Evolutionary conservation across 2,329 filamentous ascomycete genomes (phyloP), one percentile per base, ranked within the genome.

Genomic region (Claviceps sp.): DNA sequence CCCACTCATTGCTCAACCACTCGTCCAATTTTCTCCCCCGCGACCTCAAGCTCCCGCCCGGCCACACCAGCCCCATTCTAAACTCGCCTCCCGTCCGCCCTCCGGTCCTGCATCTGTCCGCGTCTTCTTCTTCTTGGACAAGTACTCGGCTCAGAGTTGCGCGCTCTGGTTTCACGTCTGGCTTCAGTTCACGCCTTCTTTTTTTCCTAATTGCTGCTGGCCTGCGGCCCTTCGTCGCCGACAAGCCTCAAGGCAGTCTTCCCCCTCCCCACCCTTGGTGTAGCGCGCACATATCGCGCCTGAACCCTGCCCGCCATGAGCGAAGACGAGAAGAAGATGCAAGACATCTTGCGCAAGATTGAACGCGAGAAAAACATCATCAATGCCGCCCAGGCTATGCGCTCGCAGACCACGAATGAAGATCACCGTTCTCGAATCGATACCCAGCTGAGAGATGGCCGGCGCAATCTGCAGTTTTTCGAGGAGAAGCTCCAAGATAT

Each of bases 341-440:
- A 82, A 71, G 86, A 88, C 69, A 89, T 98, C 72, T 82, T 86
- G 73, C 86, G 84, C 75, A 97, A 98, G 85, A 97, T 98, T 70
- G 88, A 96, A 76, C 84, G 91, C 68, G 93, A 98, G 72, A 91
- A 90, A 77, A 86, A 85, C 62, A 83, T 97, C 64, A 93, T 98
- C 76, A 86, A 86, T 69, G 91, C 88, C 62, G 91, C 91, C 60
- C 93, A 88, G 71, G 82, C 86, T 61, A 95, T 98, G 90, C 86
- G 89, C 71, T 85, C 90, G 71, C 90, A 93, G 68, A 96, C 91
- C 61, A 88, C 88, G 73, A 98, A 98, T 70, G 86, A 90, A 60
- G 79, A 83, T 55, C 91, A 97, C 58, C 85, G 89, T 64, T 90
- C 90, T 61, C 82, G 88, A 64, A 82, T 95, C 67, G 91, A 97